phyloP scores from a whole-genome alignment of 352 stramenopile species.

The Pythium grandisporangium region DNA sequence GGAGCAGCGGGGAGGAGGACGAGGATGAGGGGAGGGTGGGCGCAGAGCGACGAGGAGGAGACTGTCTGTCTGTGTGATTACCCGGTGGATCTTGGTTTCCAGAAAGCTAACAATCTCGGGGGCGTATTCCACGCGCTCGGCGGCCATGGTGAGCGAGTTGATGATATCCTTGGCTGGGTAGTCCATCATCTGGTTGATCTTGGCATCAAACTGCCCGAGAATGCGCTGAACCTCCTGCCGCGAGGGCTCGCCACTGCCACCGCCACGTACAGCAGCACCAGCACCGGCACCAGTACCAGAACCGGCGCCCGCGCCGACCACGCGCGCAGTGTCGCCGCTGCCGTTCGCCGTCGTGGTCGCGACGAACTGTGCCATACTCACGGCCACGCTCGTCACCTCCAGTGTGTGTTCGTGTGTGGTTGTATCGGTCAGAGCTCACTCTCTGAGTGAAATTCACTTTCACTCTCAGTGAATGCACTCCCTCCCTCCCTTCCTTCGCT shows the following conservation, averaged over 20 bases:
- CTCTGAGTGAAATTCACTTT: too few species aligned
- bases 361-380: slow-evolving; percentile 4
- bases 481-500: too few species aligned
- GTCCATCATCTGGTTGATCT: slow-evolving; percentile 82
- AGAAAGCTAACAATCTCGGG: slow-evolving; percentile 83
- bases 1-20: too few species aligned
- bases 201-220: slow-evolving; percentile 67
- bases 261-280: background rate
- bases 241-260: background rate
- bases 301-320: slow-evolving; percentile 2
- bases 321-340: background rate
- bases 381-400: background rate
- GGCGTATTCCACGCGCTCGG: slow-evolving; percentile 62
- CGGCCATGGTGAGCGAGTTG: slow-evolving; percentile 83
- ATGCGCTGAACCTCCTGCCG: slow-evolving; percentile 56
- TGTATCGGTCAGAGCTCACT: too few species aligned
- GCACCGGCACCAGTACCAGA: slow-evolving; percentile 3
- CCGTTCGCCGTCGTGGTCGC: slow-evolving; percentile 1
- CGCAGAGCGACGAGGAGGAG: too few species aligned
- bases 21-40: too few species aligned
- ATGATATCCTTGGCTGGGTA: slow-evolving; percentile 87
- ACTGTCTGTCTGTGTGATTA: too few species aligned
- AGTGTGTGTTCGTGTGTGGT: too few species aligned
- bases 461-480: too few species aligned
- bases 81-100: slow-evolving; percentile 84